A percentile compares a stretch with the other conserved stretches of the same genome.
Evolutionary conservation across 352 stramenopile species (phyloP).

Genomic region (Pythium diclinum): DNA sequence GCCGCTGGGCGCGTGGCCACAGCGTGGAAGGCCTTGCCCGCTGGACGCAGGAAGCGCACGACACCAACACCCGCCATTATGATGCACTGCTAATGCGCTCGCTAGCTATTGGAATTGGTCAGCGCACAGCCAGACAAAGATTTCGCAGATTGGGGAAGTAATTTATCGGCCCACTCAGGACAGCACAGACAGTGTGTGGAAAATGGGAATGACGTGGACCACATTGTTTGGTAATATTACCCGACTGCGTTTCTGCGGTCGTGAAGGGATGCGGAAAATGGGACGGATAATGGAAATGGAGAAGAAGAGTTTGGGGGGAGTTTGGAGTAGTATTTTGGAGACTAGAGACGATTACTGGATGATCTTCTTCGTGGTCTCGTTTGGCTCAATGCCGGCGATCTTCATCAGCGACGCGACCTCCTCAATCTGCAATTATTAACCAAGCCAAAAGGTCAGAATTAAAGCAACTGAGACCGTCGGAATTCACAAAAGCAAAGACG

Average conservation of each 20-base stretch:
- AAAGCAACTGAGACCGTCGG: not conserved
- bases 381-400: constrained; percentile 67
- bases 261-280: not conserved
- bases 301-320: not conserved
- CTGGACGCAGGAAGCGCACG: constrained; percentile 1
- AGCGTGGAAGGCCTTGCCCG: not conserved
- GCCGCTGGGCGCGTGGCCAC: constrained; percentile 3
- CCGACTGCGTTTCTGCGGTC: not conserved
- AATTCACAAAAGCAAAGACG: not conserved
- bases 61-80: constrained; percentile 3
- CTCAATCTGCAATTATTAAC: constrained; percentile 41
- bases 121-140: constrained; percentile 6
- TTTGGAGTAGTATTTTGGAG: not conserved
- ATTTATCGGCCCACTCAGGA: not conserved
- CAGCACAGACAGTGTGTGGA: not conserved
- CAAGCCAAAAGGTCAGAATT: not conserved
- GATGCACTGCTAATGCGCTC: not conserved
- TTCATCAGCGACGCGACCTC: constrained; percentile 78
- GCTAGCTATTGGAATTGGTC: not conserved
- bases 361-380: constrained; percentile 84
- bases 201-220: not conserved
- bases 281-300: not conserved
- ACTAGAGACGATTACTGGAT: constrained; percentile 42
- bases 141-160: not conserved
- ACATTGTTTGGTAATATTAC: not conserved